phyloP scores from a whole-genome alignment of 2,329 filamentous ascomycete genomes.

The Verticillium klebahnii region DNA sequence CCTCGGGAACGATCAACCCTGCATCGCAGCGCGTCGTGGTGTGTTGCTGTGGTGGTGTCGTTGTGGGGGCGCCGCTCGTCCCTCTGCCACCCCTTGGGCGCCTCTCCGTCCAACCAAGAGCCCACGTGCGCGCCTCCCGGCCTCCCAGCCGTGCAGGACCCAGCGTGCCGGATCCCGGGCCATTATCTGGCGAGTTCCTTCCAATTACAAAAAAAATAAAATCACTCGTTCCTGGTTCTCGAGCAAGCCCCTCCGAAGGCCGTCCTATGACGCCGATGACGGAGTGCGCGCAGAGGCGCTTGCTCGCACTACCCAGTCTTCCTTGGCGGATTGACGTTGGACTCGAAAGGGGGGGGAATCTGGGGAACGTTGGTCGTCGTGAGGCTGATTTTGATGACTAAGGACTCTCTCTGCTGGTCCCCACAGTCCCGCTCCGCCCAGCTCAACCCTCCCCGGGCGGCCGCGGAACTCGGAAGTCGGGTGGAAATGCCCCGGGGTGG shows the following conservation, averaged over 20 bases:
- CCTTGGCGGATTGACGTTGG: background rate
- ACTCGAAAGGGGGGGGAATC: background rate
- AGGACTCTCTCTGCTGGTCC: background rate
- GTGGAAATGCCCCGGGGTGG: background rate
- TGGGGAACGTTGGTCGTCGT: background rate
- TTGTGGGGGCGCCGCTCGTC: background rate
- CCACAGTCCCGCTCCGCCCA: background rate
- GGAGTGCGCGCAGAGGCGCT: background rate
- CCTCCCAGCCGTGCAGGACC: background rate
- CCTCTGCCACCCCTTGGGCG: background rate
- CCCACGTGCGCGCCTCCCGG: background rate
- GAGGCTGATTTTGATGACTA: background rate
- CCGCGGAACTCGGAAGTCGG: background rate
- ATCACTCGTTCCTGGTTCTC: background rate
- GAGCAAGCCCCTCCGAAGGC: background rate
- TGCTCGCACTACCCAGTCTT: background rate
- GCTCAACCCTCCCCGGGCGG: background rate
- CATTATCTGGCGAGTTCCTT: background rate
- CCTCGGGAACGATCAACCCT: background rate
- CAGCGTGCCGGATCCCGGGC: background rate
- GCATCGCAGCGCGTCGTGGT: background rate
- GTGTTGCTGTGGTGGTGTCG: background rate
- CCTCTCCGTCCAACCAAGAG: background rate
- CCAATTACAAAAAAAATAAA: background rate
- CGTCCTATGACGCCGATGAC: background rate